Evolutionary conservation across 352 stramenopile genomes (phyloP).

Genomic region (Pythium inflatum): DNA sequence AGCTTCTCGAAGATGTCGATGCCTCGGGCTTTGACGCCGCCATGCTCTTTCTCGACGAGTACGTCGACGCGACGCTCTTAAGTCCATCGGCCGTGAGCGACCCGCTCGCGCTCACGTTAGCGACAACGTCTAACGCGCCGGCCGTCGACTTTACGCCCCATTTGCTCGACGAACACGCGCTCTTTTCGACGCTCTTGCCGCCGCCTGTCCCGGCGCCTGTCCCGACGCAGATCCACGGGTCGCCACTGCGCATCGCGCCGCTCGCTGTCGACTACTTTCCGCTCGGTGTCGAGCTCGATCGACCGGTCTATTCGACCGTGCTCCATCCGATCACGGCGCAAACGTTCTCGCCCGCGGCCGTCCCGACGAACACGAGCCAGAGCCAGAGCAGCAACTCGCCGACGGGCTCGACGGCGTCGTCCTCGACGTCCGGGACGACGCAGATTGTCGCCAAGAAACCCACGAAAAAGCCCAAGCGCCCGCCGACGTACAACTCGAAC

Average conservation of each 20-base stretch:
- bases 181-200: conserved; percentile 20
- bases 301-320: conserved; percentile 10
- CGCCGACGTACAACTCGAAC: conserved; percentile 36
- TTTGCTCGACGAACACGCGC: conserved; percentile 29
- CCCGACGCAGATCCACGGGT: conserved; percentile 1
- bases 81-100: conserved; percentile 10
- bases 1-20: conserved; percentile 26
- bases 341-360: conserved; percentile 11
- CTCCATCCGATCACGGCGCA: conserved; percentile 24
- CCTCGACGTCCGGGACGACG: background rate
- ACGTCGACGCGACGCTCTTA: conserved; percentile 8
- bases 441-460: conserved; percentile 16
- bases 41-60: conserved; percentile 33
- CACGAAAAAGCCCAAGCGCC: conserved; percentile 28
- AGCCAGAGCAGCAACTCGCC: background rate
- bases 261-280: conserved; percentile 31
- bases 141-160: conserved; percentile 10
- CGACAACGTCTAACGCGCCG: background rate
- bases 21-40: conserved; percentile 27
- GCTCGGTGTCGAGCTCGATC: conserved; percentile 25
- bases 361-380: background rate
- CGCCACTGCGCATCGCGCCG: conserved; percentile 26
- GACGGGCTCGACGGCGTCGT: conserved; percentile 6
- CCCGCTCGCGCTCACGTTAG: conserved; percentile 1
- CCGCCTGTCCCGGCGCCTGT: background rate